Evolutionary conservation across 164 flowering plant species (phyloP), one percentile per base, ranked within the genome.

Genomic region (Dillenia suffruticosa): DNA sequence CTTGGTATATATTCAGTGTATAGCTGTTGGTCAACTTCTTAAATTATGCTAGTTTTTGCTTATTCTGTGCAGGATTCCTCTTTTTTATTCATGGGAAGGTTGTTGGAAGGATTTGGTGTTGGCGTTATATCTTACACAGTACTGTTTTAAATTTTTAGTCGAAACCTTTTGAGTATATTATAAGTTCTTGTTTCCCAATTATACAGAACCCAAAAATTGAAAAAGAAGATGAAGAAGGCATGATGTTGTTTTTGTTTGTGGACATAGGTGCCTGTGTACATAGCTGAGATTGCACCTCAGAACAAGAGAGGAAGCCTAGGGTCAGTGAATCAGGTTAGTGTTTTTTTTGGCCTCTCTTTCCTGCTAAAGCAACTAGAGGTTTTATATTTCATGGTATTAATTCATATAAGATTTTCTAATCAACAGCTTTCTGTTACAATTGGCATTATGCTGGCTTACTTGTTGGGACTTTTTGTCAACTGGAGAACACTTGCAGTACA

Each of bases 281-380:
- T 90, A 73, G 96, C 96, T 58, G 96, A 90, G 71, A 87, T 90
- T 72, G 69, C 96, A 17, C 96, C 96, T 65, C 90, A 85, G 58
- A 86, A 84, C 63, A 49, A 82, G 79, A 81, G 96, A 75, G 96
- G 96, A 5, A 63, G 58, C 49, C 75, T 87, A 59, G 92, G 89
- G 51, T 72, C 92, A 0, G 84, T 84, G 19, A 87, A 87, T 52
- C 92, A 87, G 89, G 92, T 82, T 14, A 10, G 72, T 32, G n/a
- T 13, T 19, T 64, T 63, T 63, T 14, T 2, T 47, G 40, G 48
- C 49, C 67, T 19, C 9, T n/a, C 5, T 8, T 14, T 24, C 54
- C 45, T 48, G 16, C 44, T 50, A 15, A 24, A 2, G 24, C 40
- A 13, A 50, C 11, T 10, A 15, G 26, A 46, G 17, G 22, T 11